Evolutionary conservation across 148 eudicot genomes (phyloP).

Genomic region (Heliosperma pusillum): DNA sequence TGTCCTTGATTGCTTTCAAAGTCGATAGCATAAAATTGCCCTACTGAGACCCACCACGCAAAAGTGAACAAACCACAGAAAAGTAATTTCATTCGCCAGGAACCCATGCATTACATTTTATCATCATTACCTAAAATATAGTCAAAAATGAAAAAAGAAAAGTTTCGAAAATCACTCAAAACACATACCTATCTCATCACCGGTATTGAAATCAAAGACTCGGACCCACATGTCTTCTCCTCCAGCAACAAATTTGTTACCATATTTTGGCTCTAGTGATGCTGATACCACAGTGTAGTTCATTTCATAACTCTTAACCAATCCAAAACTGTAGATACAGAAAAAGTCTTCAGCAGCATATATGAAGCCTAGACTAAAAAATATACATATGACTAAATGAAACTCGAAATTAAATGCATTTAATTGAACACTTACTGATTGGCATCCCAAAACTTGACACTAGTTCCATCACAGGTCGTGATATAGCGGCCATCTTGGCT

Average conservation of each 20-base stretch:
- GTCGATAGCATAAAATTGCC: no score
- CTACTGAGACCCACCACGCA: no score
- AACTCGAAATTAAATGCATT: neutral
- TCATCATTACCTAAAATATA: neutral
- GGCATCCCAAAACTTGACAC: slow-evolving; percentile 93
- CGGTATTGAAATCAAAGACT: slow-evolving; percentile 79
- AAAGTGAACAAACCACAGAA: no score
- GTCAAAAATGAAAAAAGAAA: neutral
- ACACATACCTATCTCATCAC: slow-evolving; percentile 73
- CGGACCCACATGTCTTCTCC: slow-evolving; percentile 98
- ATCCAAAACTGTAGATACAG: slow-evolving; percentile 59
- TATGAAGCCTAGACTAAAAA: neutral
- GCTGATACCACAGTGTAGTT: slow-evolving; percentile 85
- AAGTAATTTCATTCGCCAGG: no score
- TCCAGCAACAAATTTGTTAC: slow-evolving; percentile 86
- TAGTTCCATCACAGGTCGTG: slow-evolving; percentile 83
- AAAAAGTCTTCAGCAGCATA: slow-evolving; percentile 5
- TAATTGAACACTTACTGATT: slow-evolving; percentile 53
- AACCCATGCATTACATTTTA: no score
- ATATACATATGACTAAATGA: neutral
- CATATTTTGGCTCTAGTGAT: slow-evolving; percentile 82
- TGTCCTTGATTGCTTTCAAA: no score
- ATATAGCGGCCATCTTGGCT: slow-evolving; percentile 91
- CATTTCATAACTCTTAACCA: slow-evolving; percentile 86
- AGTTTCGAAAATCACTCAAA: neutral